phyloP scores from a whole-genome alignment of 1,284 basidiomycete genomes.

The Xerocomus amazonicus region DNA sequence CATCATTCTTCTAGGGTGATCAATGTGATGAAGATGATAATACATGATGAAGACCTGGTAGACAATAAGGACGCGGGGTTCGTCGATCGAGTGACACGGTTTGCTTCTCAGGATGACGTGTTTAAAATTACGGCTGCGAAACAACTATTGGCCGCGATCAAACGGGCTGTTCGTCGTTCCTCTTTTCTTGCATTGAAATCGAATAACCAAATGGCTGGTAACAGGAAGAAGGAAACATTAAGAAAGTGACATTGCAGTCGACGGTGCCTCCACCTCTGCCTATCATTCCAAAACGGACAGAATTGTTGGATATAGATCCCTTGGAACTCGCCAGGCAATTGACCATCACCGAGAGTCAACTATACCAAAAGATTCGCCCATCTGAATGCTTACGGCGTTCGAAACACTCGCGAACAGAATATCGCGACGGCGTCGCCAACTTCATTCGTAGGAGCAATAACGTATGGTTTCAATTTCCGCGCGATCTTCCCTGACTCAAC shows the following conservation, averaged over 20 bases:
- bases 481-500: constrained; percentile 1
- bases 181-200: not conserved
- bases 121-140: constrained; percentile 46
- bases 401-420: constrained; percentile 47
- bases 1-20: constrained; percentile 42
- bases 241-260: constrained; percentile 33
- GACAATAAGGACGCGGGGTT: constrained; percentile 55
- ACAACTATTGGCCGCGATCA: constrained; percentile 50
- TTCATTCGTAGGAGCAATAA: constrained; percentile 74
- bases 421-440: constrained; percentile 59
- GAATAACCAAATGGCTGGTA: constrained; percentile 10
- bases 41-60: constrained; percentile 53
- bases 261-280: constrained; percentile 47
- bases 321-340: constrained; percentile 79
- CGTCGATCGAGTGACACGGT: constrained; percentile 53
- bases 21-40: constrained; percentile 59
- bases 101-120: constrained; percentile 48
- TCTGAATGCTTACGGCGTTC: constrained; percentile 70
- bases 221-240: constrained; percentile 39
- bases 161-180: constrained; percentile 46
- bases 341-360: constrained; percentile 69
- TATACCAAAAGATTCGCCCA: constrained; percentile 68
- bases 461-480: constrained; percentile 32
- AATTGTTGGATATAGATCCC: constrained; percentile 67
- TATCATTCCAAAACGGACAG: constrained; percentile 57